Evolutionary conservation across 768 basidiomycete genomes (phyloP), one percentile per base, ranked within the genome.

Genomic region (Mycena rosella): DNA sequence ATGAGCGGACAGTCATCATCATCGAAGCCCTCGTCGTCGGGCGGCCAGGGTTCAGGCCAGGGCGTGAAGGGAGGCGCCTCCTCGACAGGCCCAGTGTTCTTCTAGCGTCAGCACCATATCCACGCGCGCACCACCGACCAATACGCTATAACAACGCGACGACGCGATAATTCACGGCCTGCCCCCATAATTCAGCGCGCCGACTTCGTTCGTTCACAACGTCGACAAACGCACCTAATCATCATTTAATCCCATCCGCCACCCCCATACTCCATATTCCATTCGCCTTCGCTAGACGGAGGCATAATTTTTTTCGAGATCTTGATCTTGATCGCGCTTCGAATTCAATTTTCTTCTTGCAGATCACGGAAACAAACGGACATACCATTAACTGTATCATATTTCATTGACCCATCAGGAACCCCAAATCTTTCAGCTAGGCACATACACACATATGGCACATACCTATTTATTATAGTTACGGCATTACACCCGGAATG

Each of bases 71-170:
- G 83, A 18, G 82, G 82, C 49, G 88, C 88, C 48, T 81, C 84
- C 44, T 76, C 82, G 20, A 84, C 80, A 30, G 88, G 85, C 48
- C 82, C 89, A 53, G 84, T 88, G 38, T 89, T 91, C 80, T 91
- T 91, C 81, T 91, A 76, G 82, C 79, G 60, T 68, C 47, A 58
- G 40, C 72, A 52, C 60, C 63, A 55, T 15, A 30, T 53, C 53
- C 30, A 27, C 54, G 1, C 38, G 45, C 62, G 49, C 61, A 32
- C 56, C n/a, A n/a, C n/a, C n/a, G n/a, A 11, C 60, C 27, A 57
- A 60, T 64, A 63, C 38, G 8, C 42, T 27, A 60, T 42, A 32
- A 13, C n/a, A 34, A 47, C 65, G 64, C 57, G 51, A 57, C 42
- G 32, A 51, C 56, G 54, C 53, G 60, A 45, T 67, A 67, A 67